Conservation (phyloP, 768 basidiomycete genomes). For the Kwoniella sp. region DNA sequence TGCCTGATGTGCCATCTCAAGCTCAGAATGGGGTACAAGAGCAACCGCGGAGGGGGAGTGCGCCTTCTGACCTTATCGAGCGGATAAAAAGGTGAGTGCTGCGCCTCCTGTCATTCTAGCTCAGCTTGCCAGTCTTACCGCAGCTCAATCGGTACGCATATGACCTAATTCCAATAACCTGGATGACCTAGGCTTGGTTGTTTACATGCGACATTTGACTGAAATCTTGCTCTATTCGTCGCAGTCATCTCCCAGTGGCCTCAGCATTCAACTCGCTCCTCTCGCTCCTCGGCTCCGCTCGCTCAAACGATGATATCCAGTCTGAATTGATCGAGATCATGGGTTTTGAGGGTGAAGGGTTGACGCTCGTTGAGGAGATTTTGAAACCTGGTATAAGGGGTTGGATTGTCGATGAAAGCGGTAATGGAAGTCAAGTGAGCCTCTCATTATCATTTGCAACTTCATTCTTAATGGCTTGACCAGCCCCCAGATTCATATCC, state of each 20-base stretch:
- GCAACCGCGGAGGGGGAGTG: not conserved
- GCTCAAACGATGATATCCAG: conserved; percentile 70
- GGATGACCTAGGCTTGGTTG: too few species aligned
- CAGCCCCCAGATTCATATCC: too few species aligned
- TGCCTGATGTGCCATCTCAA: not conserved
- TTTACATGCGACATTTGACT: too few species aligned
- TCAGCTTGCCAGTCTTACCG: too few species aligned
- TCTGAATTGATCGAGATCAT: conserved; percentile 74
- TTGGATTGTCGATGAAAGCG: conserved; percentile 53
- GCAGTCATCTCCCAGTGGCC: conserved; percentile 41
- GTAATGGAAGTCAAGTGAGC: not conserved
- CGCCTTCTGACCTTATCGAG: not conserved
- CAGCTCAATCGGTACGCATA: too few species aligned
- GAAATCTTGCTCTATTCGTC: not conserved
- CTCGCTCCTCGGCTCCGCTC: conserved; percentile 27
- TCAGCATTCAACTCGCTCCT: conserved; percentile 36
- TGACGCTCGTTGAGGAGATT: conserved; percentile 75
- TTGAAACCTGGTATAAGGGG: conserved; percentile 62
- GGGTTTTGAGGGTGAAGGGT: conserved; percentile 71
- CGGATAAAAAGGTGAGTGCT: conserved; percentile 12
- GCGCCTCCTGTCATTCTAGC: not conserved
- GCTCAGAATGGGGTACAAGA: not conserved
- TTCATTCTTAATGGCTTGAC: too few species aligned
- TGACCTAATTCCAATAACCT: too few species aligned
- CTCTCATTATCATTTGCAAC: not conserved